phyloP scores from a whole-genome alignment of 2,329 filamentous ascomycete species.

The Orbilia oligospora region DNA sequence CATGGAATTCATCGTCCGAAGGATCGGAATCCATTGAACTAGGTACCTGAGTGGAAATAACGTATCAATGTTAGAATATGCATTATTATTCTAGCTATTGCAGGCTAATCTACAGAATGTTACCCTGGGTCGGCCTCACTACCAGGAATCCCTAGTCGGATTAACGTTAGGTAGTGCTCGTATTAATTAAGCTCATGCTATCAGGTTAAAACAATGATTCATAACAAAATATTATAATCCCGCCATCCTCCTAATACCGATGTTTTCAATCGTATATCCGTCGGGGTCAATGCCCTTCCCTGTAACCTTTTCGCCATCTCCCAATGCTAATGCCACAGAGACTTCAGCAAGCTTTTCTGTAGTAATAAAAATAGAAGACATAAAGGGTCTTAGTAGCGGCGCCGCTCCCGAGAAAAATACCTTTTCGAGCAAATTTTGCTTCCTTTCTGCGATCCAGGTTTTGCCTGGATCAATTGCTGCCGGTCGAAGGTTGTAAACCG shows the following conservation, averaged over 20 bases:
- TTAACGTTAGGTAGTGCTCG: no score
- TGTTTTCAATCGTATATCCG: constrained; percentile 62
- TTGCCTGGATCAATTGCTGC: constrained; percentile 72
- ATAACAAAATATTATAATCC: constrained; percentile 9
- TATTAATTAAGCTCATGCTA: background rate
- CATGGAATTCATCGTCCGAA: background rate
- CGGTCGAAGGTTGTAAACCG: constrained; percentile 74
- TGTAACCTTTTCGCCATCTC: constrained; percentile 68
- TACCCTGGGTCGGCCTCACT: no score
- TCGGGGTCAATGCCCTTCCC: constrained; percentile 67
- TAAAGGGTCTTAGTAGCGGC: constrained; percentile 64
- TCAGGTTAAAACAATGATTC: background rate
- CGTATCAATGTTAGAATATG: no score
- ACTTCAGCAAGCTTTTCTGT: constrained; percentile 70
- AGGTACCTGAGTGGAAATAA: background rate
- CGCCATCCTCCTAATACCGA: constrained; percentile 23
- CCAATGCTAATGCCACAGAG: constrained; percentile 70
- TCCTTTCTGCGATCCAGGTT: constrained; percentile 48
- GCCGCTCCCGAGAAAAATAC: constrained; percentile 66
- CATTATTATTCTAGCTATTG: no score
- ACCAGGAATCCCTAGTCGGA: no score
- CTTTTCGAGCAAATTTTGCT: constrained; percentile 58
- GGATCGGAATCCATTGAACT: background rate
- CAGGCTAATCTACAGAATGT: no score
- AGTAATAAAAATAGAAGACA: constrained; percentile 67